A percentile compares a stretch with the other conserved stretches of the same genome.
Conservation (phyloP, 257 asterid genomes). For the Haberlea rhodopensis region DNA sequence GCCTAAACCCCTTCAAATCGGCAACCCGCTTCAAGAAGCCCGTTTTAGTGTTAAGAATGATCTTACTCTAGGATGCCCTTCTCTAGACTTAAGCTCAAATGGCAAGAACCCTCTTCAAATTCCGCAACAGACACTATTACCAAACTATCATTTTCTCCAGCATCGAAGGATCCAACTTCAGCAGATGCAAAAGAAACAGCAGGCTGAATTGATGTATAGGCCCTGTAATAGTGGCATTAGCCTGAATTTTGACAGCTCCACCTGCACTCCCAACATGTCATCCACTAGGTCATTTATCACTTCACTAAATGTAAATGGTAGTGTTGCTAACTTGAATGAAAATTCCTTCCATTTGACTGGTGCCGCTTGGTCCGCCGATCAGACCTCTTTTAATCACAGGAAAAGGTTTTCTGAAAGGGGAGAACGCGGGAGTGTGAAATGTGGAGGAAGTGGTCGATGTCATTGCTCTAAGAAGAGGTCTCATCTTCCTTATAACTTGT, state of each 20-base stretch:
- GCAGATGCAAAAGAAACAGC: slow-evolving; percentile 63
- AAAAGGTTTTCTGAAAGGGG: slow-evolving; percentile 71
- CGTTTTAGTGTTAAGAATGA: slow-evolving; percentile 38
- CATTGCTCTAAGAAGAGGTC: slow-evolving; percentile 95
- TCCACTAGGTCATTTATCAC: slow-evolving; percentile 80
- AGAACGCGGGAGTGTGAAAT: slow-evolving; percentile 83
- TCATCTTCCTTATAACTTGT: slow-evolving; percentile 14
- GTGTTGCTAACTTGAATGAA: slow-evolving; percentile 71
- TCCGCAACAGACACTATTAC: slow-evolving; percentile 35
- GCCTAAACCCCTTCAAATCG: slow-evolving; percentile 45
- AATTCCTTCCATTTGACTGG: slow-evolving; percentile 65
- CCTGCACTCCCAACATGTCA: slow-evolving; percentile 84
- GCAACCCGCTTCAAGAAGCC: slow-evolving; percentile 32
- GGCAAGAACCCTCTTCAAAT: slow-evolving; percentile 43
- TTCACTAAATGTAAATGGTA: slow-evolving; percentile 78
- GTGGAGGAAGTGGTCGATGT: slow-evolving; percentile 79
- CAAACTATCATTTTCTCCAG: slow-evolving; percentile 46
- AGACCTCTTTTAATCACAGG: slow-evolving; percentile 60
- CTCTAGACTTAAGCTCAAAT: slow-evolving; percentile 52
- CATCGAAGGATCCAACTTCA: slow-evolving; percentile 45
- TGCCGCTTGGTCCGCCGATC: slow-evolving; percentile 71
- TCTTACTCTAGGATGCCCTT: slow-evolving; percentile 51
- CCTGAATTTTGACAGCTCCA: slow-evolving; percentile 73
- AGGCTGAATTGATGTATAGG: slow-evolving; percentile 52
- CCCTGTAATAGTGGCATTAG: slow-evolving; percentile 72